Evolutionary conservation across 176 grass and related monocot genomes (phyloP).

Genomic region (Carex littledalei): DNA sequence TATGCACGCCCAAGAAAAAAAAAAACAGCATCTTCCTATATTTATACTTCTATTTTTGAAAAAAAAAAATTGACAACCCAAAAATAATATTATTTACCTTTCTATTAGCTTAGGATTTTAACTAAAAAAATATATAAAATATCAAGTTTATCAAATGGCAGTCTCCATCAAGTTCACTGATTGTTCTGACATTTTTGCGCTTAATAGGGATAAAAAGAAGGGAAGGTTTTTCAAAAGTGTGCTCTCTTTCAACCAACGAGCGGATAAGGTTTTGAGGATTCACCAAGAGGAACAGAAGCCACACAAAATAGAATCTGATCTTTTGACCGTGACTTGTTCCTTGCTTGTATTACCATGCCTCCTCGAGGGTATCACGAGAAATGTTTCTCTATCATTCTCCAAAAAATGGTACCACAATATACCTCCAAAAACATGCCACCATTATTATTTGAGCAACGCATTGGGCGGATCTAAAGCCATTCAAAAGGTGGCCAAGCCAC

Average conservation of each 20-base stretch:
- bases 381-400: not conserved
- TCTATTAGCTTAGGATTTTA: too few species aligned
- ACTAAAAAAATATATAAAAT: too few species aligned
- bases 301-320: conserved; percentile 16
- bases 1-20: too few species aligned
- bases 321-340: conserved; percentile 4
- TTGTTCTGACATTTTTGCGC: not conserved
- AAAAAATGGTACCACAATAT: not conserved
- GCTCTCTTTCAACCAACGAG: not conserved
- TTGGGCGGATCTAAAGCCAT: too few species aligned
- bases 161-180: not conserved
- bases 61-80: too few species aligned
- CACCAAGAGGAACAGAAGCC: conserved; percentile 8
- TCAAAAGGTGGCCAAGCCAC: too few species aligned
- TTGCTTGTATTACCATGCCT: conserved; percentile 14
- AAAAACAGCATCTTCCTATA: too few species aligned
- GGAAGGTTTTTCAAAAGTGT: conserved; percentile 15
- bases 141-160: not conserved
- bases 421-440: not conserved
- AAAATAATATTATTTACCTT: too few species aligned
- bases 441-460: not conserved
- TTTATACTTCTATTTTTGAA: too few species aligned
- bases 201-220: not conserved
- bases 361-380: conserved; percentile 10
- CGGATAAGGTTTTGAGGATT: conserved; percentile 16